Conservation (phyloP, 2,329 filamentous ascomycete genomes). For the Fusarium sp. region DNA sequence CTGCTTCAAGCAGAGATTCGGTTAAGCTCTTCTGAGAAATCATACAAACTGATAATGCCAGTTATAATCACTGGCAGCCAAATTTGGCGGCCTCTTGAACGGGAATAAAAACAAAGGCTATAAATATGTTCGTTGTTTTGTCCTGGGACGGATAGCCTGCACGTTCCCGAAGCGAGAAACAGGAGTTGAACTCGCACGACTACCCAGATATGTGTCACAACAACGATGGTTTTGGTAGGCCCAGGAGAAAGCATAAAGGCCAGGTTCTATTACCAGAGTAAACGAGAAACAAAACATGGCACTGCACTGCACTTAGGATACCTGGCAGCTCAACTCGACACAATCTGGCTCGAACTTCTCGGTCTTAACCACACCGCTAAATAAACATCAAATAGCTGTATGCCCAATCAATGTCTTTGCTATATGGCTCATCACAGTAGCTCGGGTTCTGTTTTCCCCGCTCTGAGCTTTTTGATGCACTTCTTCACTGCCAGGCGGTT, state of each 20-base stretch:
- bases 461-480: background rate
- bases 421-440: background rate
- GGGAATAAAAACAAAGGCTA: background rate
- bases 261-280: background rate
- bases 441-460: background rate
- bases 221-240: background rate
- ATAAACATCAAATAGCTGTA: background rate
- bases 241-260: background rate
- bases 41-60: background rate
- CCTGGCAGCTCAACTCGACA: background rate
- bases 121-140: background rate
- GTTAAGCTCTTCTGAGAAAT: background rate
- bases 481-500: background rate
- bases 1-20: no score
- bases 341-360: background rate
- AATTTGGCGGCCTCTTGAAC: no score
- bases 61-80: no score
- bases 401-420: background rate
- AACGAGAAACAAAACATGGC: conserved; percentile 5
- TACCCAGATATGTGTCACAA: background rate
- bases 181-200: background rate
- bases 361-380: background rate
- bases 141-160: background rate
- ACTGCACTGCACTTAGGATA: background rate
- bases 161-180: background rate